Conservation (phyloP, 805 yeast genomes). For the Hanseniaspora taiwanica region DNA sequence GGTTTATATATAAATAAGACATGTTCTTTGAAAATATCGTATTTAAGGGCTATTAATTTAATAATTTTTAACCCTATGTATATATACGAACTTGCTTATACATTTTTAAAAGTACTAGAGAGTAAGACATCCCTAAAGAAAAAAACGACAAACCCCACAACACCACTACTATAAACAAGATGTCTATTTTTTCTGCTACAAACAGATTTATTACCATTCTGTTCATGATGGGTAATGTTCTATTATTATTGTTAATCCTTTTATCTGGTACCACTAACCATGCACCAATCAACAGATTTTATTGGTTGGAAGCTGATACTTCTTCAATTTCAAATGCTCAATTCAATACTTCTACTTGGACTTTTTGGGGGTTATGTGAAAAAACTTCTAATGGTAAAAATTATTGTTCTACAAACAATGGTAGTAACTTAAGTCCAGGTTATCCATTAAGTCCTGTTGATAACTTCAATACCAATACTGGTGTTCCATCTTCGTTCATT, state of each 20-base stretch:
- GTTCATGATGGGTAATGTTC: slow-evolving; percentile 28
- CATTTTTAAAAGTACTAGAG: too few relatives aligned
- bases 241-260: slow-evolving; percentile 42
- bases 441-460: slow-evolving; percentile 64
- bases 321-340: slow-evolving; percentile 36
- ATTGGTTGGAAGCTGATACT: slow-evolving; percentile 64
- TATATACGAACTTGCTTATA: too few relatives aligned
- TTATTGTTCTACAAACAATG: slow-evolving; percentile 24
- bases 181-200: background rate
- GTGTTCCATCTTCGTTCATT: slow-evolving; percentile 42
- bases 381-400: slow-evolving; percentile 12
- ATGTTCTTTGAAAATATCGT: too few relatives aligned
- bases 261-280: slow-evolving; percentile 49
- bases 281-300: slow-evolving; percentile 51
- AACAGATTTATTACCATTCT: slow-evolving; percentile 11
- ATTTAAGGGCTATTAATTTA: too few relatives aligned
- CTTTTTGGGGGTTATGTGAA: slow-evolving; percentile 68
- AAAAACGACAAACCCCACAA: background rate
- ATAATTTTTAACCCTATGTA: too few relatives aligned
- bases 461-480: slow-evolving; percentile 43
- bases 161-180: background rate
- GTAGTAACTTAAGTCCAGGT: slow-evolving; percentile 44
- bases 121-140: background rate
- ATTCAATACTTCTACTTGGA: slow-evolving; percentile 48
- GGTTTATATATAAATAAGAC: too few relatives aligned